These are phyloP conservation scores for Ocimum tenuiflorum DNA, from an alignment of 257 asterid species.

Conservation along the genomic window DNA sequence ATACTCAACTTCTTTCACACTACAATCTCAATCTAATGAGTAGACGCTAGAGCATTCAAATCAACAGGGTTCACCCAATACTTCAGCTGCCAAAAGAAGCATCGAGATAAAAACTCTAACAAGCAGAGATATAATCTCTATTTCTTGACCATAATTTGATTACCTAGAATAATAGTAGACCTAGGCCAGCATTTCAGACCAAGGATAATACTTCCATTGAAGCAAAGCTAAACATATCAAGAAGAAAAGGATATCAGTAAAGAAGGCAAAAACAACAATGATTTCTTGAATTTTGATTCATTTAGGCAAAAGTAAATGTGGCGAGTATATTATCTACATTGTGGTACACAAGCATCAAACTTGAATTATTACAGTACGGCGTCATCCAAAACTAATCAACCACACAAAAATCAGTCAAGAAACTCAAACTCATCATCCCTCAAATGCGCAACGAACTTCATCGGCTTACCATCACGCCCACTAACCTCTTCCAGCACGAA, in stretches of 20 bases:
- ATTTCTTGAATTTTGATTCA: constrained; percentile 1
- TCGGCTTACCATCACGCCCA: constrained; percentile 62
- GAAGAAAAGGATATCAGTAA: background rate
- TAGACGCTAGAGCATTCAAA: background rate
- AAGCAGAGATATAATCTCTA: background rate
- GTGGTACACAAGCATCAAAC: too few relatives aligned
- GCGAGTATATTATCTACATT: constrained; percentile 28
- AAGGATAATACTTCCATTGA: too few relatives aligned
- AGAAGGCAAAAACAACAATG: background rate
- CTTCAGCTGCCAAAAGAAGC: constrained; percentile 5
- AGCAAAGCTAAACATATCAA: background rate
- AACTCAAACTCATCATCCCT: constrained; percentile 94
- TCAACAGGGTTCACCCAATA: background rate
- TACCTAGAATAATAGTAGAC: background rate
- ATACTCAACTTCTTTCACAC: background rate
- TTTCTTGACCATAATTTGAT: background rate
- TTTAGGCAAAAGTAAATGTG: constrained; percentile 12
- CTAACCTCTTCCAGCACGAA: constrained; percentile 41
- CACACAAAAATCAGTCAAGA: constrained; percentile 46
- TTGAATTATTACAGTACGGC: constrained; percentile 16
- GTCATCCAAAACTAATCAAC: background rate
- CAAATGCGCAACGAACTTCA: constrained; percentile 64
- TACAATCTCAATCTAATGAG: background rate
- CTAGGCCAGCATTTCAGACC: too few relatives aligned
- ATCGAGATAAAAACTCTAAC: background rate